These are phyloP conservation scores for Panicum virgatum DNA, from an alignment of 202 grass and related monocot genomes.

Conservation along the genomic window DNA sequence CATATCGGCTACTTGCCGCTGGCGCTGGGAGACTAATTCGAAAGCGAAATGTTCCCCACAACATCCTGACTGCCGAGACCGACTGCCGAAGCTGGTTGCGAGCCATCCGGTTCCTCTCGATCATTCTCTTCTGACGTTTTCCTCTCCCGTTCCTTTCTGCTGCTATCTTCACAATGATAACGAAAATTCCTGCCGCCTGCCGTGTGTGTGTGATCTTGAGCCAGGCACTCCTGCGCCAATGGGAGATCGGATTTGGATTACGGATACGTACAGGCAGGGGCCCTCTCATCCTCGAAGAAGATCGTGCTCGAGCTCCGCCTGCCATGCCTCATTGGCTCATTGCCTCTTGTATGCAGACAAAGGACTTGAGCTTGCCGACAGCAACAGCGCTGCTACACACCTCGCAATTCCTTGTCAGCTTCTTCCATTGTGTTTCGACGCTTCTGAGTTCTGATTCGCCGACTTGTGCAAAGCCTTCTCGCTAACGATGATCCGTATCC, in stretches of 20 bases:
- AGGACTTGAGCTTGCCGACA: conserved; percentile 22
- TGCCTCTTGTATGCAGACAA: background rate
- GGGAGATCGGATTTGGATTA: conserved; percentile 30
- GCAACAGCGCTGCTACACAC: background rate
- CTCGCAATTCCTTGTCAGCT: background rate
- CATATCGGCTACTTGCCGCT: background rate
- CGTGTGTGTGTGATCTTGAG: conserved; percentile 7
- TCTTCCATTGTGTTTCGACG: background rate
- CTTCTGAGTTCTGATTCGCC: background rate
- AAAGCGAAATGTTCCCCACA: conserved; percentile 21
- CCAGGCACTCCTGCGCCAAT: conserved; percentile 44
- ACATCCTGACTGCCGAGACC: conserved; percentile 34
- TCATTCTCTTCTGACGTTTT: conserved; percentile 25
- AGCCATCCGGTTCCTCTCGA: conserved; percentile 21
- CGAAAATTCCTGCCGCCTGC: background rate
- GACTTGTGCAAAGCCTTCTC: background rate
- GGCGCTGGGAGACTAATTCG: conserved; percentile 2
- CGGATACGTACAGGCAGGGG: background rate
- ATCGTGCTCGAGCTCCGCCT: background rate
- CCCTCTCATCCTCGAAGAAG: conserved; percentile 18
- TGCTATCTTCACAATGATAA: background rate
- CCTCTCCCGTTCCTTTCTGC: conserved; percentile 11
- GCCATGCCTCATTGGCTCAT: too few species aligned
- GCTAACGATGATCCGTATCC: background rate
- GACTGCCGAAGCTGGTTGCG: background rate